Base-by-base conservation (phyloP, 2,329 filamentous ascomycete species). In the Fusarium sp. region DNA sequence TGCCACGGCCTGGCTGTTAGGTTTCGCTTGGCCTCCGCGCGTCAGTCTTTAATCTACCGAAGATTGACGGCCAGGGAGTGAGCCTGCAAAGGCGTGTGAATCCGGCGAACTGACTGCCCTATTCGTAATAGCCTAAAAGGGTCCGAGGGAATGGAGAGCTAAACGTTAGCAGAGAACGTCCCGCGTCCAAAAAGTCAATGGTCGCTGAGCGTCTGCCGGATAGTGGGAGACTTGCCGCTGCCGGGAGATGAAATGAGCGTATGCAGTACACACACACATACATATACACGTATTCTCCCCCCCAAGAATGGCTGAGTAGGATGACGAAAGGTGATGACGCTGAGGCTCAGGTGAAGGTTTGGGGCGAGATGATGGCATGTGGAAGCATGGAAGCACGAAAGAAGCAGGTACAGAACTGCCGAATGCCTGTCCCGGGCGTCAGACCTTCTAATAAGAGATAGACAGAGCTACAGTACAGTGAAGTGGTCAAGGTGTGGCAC, bases 341-440 rank as follows among this genome's bases (percentile, higher is more conserved):
- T 48, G 28, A 39, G 18, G 41, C 30, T 54, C 28, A 30, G 55
- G 41, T 48, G 35, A 30, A 32, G 36, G 24, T 45, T 54, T 54
- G n/a, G 18, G 48, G 26, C 20, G 9, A 55, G 12, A 63, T 30
- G n/a, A 30, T 6, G 26, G 32, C 14, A 24, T 47, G 26, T 55
- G 45, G 58, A 70, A 70, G 38, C 30, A 48, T 66, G 48, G 70
- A 73, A 73, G 70, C 70, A 63, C 57, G 22, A 63, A 50, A 71
- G 67, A 74, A 73, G 72, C 59, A 74, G 72, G 67, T 62, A 65
- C 55, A 41, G 58, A 74, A 74, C 68, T 74, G 68, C 72, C 72
- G 72, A 72, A 64, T 56, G 24, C 50, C 35, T 50, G 44, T 58
- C 57, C 71, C 69, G 70, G 54, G 35, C 63, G 13, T 44, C 56